These are phyloP conservation scores for Uronychia binucleata DNA, from an alignment of 73 alveolate species.

Conservation along the genomic window DNA sequence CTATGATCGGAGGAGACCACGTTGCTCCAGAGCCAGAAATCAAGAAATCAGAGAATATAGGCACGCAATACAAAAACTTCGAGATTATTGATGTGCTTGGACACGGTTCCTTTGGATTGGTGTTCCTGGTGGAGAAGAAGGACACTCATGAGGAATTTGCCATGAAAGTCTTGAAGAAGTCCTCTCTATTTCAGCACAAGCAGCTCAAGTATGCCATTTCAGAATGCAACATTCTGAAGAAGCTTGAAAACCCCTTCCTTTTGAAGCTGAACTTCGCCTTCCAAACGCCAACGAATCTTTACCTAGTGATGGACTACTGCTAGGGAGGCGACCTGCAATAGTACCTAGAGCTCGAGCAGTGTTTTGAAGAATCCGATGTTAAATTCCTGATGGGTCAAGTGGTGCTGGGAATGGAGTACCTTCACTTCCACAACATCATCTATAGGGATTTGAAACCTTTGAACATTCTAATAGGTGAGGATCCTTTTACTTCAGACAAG, in stretches of 20 bases:
- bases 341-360: conserved; percentile 31
- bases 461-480: conserved; percentile 64
- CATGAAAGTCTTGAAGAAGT: conserved; percentile 86
- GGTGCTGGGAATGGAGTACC: conserved; percentile 76
- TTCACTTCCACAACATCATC: conserved; percentile 66
- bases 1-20: no score
- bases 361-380: conserved; percentile 81
- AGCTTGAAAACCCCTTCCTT: conserved; percentile 80
- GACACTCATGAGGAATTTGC: conserved; percentile 72
- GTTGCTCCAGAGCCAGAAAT: no score
- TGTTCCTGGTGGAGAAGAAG: conserved; percentile 81
- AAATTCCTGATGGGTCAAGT: conserved; percentile 78
- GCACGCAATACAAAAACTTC: conserved; percentile 54
- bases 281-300: conserved; percentile 85
- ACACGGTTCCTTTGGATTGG: conserved; percentile 92
- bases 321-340: conserved; percentile 76
- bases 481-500: conserved; percentile 14
- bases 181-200: conserved; percentile 58
- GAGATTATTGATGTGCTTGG: conserved; percentile 73
- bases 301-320: conserved; percentile 87
- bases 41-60: conserved; percentile 32
- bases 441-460: conserved; percentile 82
- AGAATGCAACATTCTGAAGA: conserved; percentile 78
- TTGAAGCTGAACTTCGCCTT: conserved; percentile 81
- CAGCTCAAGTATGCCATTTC: conserved; percentile 85